These are phyloP conservation scores for Pisolithus marmoratus DNA, from an alignment of 768 basidiomycete species.

Conservation along the genomic window DNA sequence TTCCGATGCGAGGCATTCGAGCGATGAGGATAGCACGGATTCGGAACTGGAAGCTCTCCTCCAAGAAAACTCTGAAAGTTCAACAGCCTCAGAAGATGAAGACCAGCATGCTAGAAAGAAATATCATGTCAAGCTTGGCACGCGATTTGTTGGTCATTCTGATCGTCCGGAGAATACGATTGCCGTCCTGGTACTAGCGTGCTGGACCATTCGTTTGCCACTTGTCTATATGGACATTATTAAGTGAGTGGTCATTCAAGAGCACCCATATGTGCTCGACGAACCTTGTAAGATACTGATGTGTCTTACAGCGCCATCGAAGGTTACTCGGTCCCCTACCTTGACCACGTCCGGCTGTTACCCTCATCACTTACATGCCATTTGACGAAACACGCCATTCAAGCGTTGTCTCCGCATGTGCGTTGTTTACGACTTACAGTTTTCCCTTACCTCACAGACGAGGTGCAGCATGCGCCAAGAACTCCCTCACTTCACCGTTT, in stretches of 20 bases:
- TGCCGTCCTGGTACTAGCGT: slow-evolving; percentile 65
- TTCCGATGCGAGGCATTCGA: slow-evolving; percentile 6
- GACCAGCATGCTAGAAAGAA: slow-evolving; percentile 3
- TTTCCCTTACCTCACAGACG: slow-evolving; percentile 9
- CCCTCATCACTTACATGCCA: slow-evolving; percentile 59
- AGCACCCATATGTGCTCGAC: background rate
- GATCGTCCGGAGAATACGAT: slow-evolving; percentile 48
- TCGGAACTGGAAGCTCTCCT: slow-evolving; percentile 37
- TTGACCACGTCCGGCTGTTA: slow-evolving; percentile 61
- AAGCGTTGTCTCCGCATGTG: slow-evolving; percentile 69
- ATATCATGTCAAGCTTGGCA: slow-evolving; percentile 4
- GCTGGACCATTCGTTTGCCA: slow-evolving; percentile 77
- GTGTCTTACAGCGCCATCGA: slow-evolving; percentile 57
- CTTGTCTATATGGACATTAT: slow-evolving; percentile 71
- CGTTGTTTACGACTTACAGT: slow-evolving; percentile 4
- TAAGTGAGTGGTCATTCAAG: slow-evolving; percentile 39
- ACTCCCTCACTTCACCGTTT: slow-evolving; percentile 52
- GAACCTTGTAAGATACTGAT: slow-evolving; percentile 3
- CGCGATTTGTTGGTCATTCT: slow-evolving; percentile 21
- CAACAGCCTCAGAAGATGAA: slow-evolving; percentile 16
- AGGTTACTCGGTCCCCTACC: slow-evolving; percentile 70
- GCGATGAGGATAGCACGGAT: slow-evolving; percentile 20
- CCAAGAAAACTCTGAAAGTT: slow-evolving; percentile 34
- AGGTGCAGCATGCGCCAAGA: slow-evolving; percentile 57
- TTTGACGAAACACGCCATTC: slow-evolving; percentile 64